phyloP scores from a whole-genome alignment of 306 rosid species.

The Quercus suber region DNA sequence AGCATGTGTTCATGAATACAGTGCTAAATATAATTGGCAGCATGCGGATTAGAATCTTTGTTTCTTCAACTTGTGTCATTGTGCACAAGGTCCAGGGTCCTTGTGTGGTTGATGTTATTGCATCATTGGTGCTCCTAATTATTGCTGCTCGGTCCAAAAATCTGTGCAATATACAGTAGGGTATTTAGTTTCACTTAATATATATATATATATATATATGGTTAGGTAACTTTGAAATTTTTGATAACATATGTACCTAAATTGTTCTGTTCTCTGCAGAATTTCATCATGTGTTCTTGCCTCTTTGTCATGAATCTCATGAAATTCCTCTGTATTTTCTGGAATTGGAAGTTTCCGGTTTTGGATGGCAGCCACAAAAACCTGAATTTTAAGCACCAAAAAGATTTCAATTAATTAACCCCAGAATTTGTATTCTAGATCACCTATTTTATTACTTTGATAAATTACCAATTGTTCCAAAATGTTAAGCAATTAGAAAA shows the following conservation, averaged over 20 bases:
- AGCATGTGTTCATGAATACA: conserved; percentile 76
- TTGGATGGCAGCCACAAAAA: conserved; percentile 47
- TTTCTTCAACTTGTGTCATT: conserved; percentile 82
- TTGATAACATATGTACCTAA: conserved; percentile 45
- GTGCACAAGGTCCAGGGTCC: conserved; percentile 73
- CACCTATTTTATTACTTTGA: no score
- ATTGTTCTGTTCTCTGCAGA: conserved; percentile 66
- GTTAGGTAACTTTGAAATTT: not conserved
- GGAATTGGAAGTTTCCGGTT: conserved; percentile 63
- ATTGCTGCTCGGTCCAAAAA: conserved; percentile 76
- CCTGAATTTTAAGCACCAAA: conserved; percentile 31
- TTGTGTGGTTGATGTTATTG: conserved; percentile 2
- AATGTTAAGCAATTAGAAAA: no score
- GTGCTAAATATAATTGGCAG: conserved; percentile 80
- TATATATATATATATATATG: not conserved
- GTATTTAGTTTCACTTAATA: not conserved
- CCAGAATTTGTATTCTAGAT: no score
- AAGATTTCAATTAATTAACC: not conserved
- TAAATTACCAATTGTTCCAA: no score
- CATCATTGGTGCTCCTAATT: conserved; percentile 10
- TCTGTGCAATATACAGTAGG: conserved; percentile 26
- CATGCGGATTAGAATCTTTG: conserved; percentile 79
- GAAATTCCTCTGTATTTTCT: conserved; percentile 41
- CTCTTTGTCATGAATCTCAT: conserved; percentile 54
- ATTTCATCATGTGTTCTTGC: conserved; percentile 35